These are phyloP conservation scores for Neonectria magnoliae DNA, from an alignment of 2,329 filamentous ascomycete genomes.

Conservation along the genomic window DNA sequence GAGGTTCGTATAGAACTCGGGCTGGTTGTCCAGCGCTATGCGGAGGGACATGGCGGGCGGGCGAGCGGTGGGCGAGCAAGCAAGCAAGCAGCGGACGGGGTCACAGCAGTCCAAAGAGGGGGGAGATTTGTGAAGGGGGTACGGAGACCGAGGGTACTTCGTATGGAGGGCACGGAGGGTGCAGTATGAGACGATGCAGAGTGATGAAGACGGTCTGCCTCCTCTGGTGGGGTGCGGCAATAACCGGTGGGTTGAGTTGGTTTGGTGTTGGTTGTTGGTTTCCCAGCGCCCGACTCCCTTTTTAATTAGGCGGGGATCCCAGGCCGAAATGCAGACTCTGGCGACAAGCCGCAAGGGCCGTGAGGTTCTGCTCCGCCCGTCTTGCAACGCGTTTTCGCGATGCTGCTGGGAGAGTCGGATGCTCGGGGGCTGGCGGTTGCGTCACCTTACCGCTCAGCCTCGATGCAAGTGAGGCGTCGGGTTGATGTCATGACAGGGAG, in stretches of 20 bases:
- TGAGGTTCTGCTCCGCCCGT: slow-evolving; percentile 19
- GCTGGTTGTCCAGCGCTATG: slow-evolving; percentile 72
- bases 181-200: slow-evolving; percentile 14
- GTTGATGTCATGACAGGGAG: slow-evolving; percentile 22
- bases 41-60: slow-evolving; percentile 69
- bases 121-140: slow-evolving; percentile 5
- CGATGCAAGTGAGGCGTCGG: slow-evolving; percentile 29
- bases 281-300: slow-evolving; percentile 12
- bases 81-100: slow-evolving; percentile 12
- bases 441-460: slow-evolving; percentile 36
- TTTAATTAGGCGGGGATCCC: slow-evolving; percentile 11
- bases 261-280: slow-evolving; percentile 17
- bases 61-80: slow-evolving; percentile 12
- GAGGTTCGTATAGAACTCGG: slow-evolving; percentile 82
- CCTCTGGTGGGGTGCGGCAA: slow-evolving; percentile 21
- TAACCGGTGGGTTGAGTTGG: slow-evolving; percentile 18
- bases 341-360: slow-evolving; percentile 3
- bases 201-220: slow-evolving; percentile 20
- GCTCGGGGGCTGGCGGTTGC: slow-evolving; percentile 14
- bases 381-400: slow-evolving; percentile 20
- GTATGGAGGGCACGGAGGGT: neutral
- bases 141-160: slow-evolving; percentile 7
- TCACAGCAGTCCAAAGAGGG: slow-evolving; percentile 19
- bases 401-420: slow-evolving; percentile 18
- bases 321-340: slow-evolving; percentile 11